These are phyloP conservation scores for Strigomonas culicis DNA, from an alignment of 208 protist species.

Conservation along the genomic window DNA sequence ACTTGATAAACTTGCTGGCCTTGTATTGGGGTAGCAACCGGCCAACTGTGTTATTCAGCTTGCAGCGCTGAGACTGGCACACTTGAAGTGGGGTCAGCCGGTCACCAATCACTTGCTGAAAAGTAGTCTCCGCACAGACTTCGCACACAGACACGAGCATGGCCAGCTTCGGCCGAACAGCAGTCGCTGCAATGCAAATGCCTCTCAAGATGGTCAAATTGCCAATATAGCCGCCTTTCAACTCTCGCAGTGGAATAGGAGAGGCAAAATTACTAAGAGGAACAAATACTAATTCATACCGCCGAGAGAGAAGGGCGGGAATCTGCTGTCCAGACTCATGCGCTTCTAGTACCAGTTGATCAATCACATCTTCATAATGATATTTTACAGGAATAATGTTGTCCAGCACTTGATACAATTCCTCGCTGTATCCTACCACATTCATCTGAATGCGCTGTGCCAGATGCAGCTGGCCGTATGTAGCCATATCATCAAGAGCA, in stretches of 20 bases:
- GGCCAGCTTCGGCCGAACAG: constrained; percentile 75
- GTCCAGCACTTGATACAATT: constrained; percentile 74
- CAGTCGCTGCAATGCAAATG: constrained; percentile 86
- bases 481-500: constrained; percentile 58
- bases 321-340: constrained; percentile 54
- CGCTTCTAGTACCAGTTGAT: constrained; percentile 66
- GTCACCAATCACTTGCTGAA: constrained; percentile 88
- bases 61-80: constrained; percentile 88
- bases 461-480: constrained; percentile 67
- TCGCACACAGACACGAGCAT: constrained; percentile 89
- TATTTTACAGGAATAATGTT: constrained; percentile 47
- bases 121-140: constrained; percentile 84
- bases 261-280: constrained; percentile 36
- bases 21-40: constrained; percentile 82
- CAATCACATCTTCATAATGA: constrained; percentile 58
- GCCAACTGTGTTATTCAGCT: constrained; percentile 73
- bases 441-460: constrained; percentile 87
- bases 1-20: constrained; percentile 83
- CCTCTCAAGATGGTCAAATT: constrained; percentile 78
- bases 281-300: constrained; percentile 72
- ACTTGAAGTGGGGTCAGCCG: constrained; percentile 74
- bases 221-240: constrained; percentile 73
- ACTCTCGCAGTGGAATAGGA: constrained; percentile 58
- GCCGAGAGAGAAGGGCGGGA: constrained; percentile 53
- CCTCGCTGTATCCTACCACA: constrained; percentile 77